A percentile compares a stretch with the other conserved stretches of the same genome.
Evolutionary conservation across 306 rosid genomes (phyloP).

Genomic region (Vachellia pachyceras): DNA sequence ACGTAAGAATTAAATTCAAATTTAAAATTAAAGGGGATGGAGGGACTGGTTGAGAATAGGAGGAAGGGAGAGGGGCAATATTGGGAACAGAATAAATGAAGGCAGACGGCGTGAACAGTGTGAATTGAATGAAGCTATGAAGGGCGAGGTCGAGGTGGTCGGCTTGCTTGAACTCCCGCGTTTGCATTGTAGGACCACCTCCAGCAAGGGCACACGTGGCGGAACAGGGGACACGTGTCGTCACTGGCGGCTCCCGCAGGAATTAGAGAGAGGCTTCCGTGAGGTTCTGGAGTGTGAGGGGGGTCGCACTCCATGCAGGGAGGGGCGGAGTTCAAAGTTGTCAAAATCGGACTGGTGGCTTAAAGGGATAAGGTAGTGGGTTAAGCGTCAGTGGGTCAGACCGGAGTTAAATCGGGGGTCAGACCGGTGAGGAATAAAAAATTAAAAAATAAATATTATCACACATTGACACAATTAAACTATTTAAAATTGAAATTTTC

Average conservation of each 20-base stretch:
- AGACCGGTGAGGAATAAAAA: too few species aligned
- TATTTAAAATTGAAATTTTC: too few species aligned
- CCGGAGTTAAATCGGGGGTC: too few species aligned
- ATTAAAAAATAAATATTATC: too few species aligned
- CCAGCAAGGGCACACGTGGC: conserved; percentile 10
- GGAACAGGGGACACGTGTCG: conserved; percentile 10
- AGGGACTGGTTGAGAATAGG: too few species aligned
- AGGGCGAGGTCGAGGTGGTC: neutral
- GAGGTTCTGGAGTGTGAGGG: neutral
- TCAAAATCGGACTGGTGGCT: too few species aligned
- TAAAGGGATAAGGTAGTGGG: too few species aligned
- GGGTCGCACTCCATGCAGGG: conserved; percentile 7
- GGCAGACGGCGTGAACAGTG: neutral
- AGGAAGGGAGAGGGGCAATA: neutral
- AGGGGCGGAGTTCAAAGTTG: too few species aligned
- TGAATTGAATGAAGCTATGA: neutral
- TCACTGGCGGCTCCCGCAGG: neutral
- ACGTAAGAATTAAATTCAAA: neutral
- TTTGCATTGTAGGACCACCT: neutral
- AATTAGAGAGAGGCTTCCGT: neutral
- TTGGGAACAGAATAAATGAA: neutral
- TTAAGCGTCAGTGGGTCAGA: too few species aligned
- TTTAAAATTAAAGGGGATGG: neutral
- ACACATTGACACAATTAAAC: too few species aligned
- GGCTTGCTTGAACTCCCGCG: too few species aligned